Evolutionary conservation across 345 rosid genomes (phyloP).

Genomic region (Ceriops tagal): DNA sequence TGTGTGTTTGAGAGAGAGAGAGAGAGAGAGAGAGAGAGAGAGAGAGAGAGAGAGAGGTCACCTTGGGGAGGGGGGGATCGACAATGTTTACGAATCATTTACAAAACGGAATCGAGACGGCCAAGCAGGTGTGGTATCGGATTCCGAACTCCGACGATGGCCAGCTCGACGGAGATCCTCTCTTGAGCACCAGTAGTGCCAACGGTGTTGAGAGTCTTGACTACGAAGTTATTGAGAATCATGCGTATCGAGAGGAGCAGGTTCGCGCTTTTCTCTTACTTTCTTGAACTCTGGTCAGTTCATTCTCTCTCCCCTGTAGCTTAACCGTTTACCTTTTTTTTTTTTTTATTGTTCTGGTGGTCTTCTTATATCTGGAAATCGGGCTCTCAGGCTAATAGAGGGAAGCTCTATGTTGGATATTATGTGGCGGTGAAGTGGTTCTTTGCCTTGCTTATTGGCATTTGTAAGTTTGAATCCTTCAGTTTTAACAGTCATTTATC

Average conservation of each 20-base stretch:
- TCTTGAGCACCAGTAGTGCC: constrained; percentile 36
- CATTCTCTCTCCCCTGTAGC: too few species aligned
- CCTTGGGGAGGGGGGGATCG: background rate
- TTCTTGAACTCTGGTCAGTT: too few species aligned
- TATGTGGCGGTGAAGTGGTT: constrained; percentile 85
- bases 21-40: background rate
- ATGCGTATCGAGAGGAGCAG: constrained; percentile 90
- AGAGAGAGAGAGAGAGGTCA: background rate
- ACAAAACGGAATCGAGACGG: constrained; percentile 74
- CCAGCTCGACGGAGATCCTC: constrained; percentile 48
- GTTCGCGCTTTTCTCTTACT: constrained; percentile 27
- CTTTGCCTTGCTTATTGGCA: constrained; percentile 86
- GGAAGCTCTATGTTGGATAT: constrained; percentile 71
- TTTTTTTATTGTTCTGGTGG: too few species aligned
- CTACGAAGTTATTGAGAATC: constrained; percentile 89
- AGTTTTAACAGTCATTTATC: background rate
- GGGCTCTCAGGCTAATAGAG: constrained; percentile 67
- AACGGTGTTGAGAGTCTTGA: constrained; percentile 77
- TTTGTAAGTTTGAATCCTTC: constrained; percentile 40
- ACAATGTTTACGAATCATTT: constrained; percentile 74
- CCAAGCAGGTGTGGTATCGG: constrained; percentile 69
- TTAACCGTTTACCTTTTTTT: too few species aligned
- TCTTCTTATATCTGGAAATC: too few species aligned
- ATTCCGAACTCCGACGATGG: constrained; percentile 72
- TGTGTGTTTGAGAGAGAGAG: background rate